Evolutionary conservation across 768 basidiomycete species (phyloP).

Genomic region (Phaffia australis): DNA sequence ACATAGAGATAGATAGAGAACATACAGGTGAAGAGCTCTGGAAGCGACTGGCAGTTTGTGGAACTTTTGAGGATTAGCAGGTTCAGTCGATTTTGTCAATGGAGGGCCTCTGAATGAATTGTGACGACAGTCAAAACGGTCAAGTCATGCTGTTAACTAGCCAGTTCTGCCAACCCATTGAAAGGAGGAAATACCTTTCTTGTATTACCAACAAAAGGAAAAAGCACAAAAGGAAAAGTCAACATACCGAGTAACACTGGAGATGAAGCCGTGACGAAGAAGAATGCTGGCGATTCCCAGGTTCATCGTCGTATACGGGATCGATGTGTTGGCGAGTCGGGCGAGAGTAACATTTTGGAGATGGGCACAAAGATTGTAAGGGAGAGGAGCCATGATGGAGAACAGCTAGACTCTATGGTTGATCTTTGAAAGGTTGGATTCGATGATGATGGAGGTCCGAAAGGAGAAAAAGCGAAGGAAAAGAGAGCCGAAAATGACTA

Average conservation of each 20-base stretch:
- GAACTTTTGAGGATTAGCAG: conserved; percentile 1
- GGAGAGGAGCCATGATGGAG: conserved; percentile 23
- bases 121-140: background rate
- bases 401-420: no score
- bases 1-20: background rate
- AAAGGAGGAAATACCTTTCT: background rate
- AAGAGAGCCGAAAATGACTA: no score
- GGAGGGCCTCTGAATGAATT: conserved; percentile 10
- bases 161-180: background rate
- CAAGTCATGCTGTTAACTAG: background rate
- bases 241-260: conserved; percentile 49
- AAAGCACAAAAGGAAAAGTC: background rate
- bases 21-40: conserved; percentile 20
- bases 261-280: conserved; percentile 78
- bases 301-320: conserved; percentile 77
- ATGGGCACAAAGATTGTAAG: conserved; percentile 79
- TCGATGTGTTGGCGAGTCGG: conserved; percentile 61
- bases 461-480: no score
- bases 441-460: no score
- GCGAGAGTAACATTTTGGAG: conserved; percentile 86
- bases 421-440: no score
- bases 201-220: background rate
- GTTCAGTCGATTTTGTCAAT: background rate
- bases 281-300: conserved; percentile 86
- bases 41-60: background rate